Evolutionary conservation across 2,329 filamentous ascomycete genomes (phyloP), one percentile per base, ranked within the genome.

Genomic region (Nigrospora sphaerica): DNA sequence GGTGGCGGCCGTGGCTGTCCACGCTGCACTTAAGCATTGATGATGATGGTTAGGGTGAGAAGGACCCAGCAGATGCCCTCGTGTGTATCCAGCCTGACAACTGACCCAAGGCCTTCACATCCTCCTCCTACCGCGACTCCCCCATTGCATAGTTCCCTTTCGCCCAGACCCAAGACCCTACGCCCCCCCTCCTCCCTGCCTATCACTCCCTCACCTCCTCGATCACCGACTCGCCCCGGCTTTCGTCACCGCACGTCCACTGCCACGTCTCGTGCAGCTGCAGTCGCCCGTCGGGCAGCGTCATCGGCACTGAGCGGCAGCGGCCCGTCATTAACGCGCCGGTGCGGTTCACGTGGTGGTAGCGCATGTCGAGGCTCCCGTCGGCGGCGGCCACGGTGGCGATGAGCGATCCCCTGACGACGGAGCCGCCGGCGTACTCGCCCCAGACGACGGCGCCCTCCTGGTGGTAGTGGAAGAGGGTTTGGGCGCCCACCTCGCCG

Each of bases 231-330:
- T 53, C 51, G 7, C 58, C 56, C 28, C 46, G 40, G 12, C 53
- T 56, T 13, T 28, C 12, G 32, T 58, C 54, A 4, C 58, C 56
- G 33, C 52, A 54, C 5, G 55, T 59, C 57, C 57, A 59, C 46
- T 49, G 18, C 55, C 58, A 59, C 41, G 46, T 55, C 56, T 59
- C 58, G 42, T 55, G 52, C 52, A 61, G 47, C 42, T 52, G 47
- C 39, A 60, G 34, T 32, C 56, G 42, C 17, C 55, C 57, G 39
- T 60, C 57, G 11, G 18, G 48, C 33, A 57, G 40, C 33, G 47
- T 47, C 48, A 55, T 55, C 3, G 55, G 52, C 35, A 31, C 49
- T 5, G 53, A 55, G 33, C 32, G 44, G 45, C 58, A 59, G 36
- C 45, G 46, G 2, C 55, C 55, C 34, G 57, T 58, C 58, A 59